A percentile compares a stretch with the other conserved stretches of the same genome.
Evolutionary conservation across 1,284 basidiomycete species (phyloP).

Genomic region (Pisolithus thermaeus): DNA sequence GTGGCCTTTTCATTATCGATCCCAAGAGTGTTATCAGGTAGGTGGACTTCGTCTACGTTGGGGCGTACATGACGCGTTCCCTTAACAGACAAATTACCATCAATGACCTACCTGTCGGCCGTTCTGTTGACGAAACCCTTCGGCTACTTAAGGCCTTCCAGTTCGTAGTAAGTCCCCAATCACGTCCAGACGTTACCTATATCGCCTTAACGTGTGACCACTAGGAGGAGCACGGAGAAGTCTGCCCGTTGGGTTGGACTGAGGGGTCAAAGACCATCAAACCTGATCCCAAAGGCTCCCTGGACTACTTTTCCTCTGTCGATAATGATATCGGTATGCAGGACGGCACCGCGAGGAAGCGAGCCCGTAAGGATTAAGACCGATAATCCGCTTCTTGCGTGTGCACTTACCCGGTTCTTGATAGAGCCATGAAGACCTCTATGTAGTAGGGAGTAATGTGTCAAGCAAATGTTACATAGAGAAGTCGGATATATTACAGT

Average conservation of each 20-base stretch:
- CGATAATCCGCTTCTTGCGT: background rate
- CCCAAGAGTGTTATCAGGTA: slow-evolving; percentile 76
- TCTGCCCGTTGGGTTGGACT: slow-evolving; percentile 86
- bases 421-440: background rate
- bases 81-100: slow-evolving; percentile 68
- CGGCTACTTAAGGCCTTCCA: slow-evolving; percentile 91
- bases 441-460: background rate
- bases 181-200: background rate
- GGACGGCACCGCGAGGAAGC: slow-evolving; percentile 27
- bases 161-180: slow-evolving; percentile 55
- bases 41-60: slow-evolving; percentile 1
- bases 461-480: background rate
- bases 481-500: background rate
- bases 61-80: background rate
- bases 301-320: slow-evolving; percentile 65
- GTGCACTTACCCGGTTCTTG: background rate
- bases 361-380: slow-evolving; percentile 19
- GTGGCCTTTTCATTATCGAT: slow-evolving; percentile 87
- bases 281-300: slow-evolving; percentile 62
- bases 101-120: slow-evolving; percentile 87
- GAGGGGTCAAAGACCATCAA: slow-evolving; percentile 75
- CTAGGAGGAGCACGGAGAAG: slow-evolving; percentile 82
- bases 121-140: slow-evolving; percentile 86
- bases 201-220: background rate
- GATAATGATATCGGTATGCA: slow-evolving; percentile 23